Base-by-base conservation (phyloP, 1,284 basidiomycete species). In the Athelia psychrophila region DNA sequence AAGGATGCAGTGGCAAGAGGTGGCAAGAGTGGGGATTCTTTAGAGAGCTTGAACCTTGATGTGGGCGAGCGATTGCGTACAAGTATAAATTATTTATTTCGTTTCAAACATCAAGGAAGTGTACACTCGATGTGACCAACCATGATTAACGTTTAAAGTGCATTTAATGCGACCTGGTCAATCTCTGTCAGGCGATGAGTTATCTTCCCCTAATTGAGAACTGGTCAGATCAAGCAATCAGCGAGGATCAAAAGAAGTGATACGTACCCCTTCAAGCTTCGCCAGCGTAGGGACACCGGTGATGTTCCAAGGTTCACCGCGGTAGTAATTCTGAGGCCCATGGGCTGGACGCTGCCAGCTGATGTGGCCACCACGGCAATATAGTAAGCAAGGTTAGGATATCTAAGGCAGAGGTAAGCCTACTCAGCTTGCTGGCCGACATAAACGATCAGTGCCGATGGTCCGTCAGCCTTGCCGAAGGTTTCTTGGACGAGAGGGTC, bases 1-100 rank as follows among this genome's bases (percentile, higher is more conserved):
- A 95, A 95, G 66, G 72, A 75, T 19, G 92, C 91, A 18, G 92
- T 93, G 13, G 79, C 77, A 67, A 87, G 83, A 59, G 90, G n/a
- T n/a, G n/a, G n/a, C n/a, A n/a, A n/a, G n/a, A n/a, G n/a, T n/a
- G 88, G 2, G 83, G 84, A 60, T 88, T 88, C 56, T 58, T 57
- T 40, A 55, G 49, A 48, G 47, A 47, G 30, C 10, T n/a, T n/a
- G n/a, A n/a, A n/a, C n/a, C n/a, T n/a, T n/a, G n/a, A n/a, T n/a
- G n/a, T n/a, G n/a, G n/a, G n/a, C n/a, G n/a, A n/a, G n/a, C n/a
- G n/a, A n/a, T n/a, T n/a, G n/a, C n/a, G n/a, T n/a, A n/a, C n/a
- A n/a, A n/a, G n/a, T n/a, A n/a, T n/a, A n/a, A n/a, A n/a, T n/a
- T n/a, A n/a, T n/a, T n/a, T n/a, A n/a, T n/a, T n/a, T n/a, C n/a